Evolutionary conservation across 2,329 filamentous ascomycete genomes (phyloP).

Genomic region (Fusarium sp.): DNA sequence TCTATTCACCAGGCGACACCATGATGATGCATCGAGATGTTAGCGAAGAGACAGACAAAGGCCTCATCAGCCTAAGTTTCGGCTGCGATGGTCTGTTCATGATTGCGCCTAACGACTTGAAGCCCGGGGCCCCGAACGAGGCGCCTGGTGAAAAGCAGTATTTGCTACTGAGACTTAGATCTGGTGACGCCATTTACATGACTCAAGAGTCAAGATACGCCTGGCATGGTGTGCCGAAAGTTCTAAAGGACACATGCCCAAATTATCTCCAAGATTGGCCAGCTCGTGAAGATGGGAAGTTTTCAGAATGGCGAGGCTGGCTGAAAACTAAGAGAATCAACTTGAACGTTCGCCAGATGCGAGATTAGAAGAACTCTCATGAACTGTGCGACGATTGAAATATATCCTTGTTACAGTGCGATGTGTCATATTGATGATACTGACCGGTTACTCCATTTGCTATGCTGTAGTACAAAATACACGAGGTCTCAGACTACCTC

Average conservation of each 20-base stretch:
- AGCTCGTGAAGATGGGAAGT: conserved; percentile 59
- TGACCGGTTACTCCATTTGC: not conserved
- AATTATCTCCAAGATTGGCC: conserved; percentile 81
- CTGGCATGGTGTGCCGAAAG: conserved; percentile 95
- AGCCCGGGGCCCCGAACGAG: conserved; percentile 23
- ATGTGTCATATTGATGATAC: not conserved
- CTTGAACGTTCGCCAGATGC: conserved; percentile 92
- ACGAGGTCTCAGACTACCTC: not conserved
- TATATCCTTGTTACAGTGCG: not conserved
- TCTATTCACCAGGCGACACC: conserved; percentile 91
- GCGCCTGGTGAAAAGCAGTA: conserved; percentile 57
- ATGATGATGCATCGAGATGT: conserved; percentile 95
- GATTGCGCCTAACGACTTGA: conserved; percentile 69
- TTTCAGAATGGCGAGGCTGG: conserved; percentile 83
- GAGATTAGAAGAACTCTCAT: conserved; percentile 53
- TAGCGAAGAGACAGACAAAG: conserved; percentile 82
- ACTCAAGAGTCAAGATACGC: conserved; percentile 82
- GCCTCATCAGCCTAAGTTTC: conserved; percentile 85
- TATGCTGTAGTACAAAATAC: not conserved
- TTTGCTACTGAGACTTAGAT: conserved; percentile 75
- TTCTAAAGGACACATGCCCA: conserved; percentile 83
- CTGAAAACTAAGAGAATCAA: conserved; percentile 90
- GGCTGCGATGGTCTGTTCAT: conserved; percentile 93
- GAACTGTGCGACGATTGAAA: not conserved
- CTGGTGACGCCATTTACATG: conserved; percentile 94